Evolutionary conservation across 495 filamentous ascomycete genomes (phyloP), one percentile per base, ranked within the genome.

Genomic region (Tuber brumale): DNA sequence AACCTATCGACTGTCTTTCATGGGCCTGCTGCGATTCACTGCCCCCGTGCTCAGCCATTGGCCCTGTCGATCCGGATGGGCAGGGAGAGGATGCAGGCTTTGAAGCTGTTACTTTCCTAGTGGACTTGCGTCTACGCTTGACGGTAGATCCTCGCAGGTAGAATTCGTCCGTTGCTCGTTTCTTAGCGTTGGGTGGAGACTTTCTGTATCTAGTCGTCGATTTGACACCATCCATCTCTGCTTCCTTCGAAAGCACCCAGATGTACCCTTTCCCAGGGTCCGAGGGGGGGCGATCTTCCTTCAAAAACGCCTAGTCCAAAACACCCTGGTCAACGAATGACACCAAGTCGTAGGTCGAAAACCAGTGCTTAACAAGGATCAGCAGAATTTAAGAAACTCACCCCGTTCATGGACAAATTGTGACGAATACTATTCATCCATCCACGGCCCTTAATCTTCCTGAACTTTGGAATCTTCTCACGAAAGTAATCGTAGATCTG

Each of bases 361-460:
- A 69, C 43, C 41, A 45, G 21, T 41, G 48, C 70, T 27, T 0
- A 61, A 42, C 31, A 70, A 74, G 31, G 42, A 23, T 70, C 45
- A 41, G 31, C 44, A 41, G 46, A 39, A 70, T 51, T 39, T 70
- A 77, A 61, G 69, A 70, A 45, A 88, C 92, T 84, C 88, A 97
- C 95, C 61, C 86, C 88, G 81, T 99, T 99, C 95, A 99, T 99
- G 19, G 94, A 97, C 0, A 99, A 85, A 81, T 99, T 99, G 81
- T 99, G 95, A 10, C 95, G 90, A 74, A 99, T 95, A 84, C 94
- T 97, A 85, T 97, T 98, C 84, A 95, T 92, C 95, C 96, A 98
- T 5, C 94, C 96, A 81, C 91, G 93, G 42, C 85, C 87, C n/a
- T 81, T 86, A 23, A 87, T 85, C 51, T 87, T 87, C 70, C 86